Evolutionary conservation across 805 yeast genomes (phyloP).

Genomic region (Metschnikowia kofuensis): DNA sequence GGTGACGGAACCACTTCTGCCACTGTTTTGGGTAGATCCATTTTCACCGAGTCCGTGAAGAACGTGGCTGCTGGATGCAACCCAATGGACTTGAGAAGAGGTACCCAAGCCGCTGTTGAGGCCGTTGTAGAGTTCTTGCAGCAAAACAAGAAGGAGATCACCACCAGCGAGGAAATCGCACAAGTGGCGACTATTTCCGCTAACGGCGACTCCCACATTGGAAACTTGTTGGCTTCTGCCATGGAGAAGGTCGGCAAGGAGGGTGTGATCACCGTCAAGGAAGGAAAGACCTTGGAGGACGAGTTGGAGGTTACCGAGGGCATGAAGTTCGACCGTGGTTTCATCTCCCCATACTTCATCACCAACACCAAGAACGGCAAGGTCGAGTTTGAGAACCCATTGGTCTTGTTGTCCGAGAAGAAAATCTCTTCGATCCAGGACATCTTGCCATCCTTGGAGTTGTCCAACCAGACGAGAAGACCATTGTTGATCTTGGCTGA

Average conservation of each 20-base stretch:
- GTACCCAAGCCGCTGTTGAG: conserved; percentile 95
- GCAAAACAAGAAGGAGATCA: conserved; percentile 84
- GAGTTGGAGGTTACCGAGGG: conserved; percentile 96
- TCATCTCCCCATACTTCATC: conserved; percentile 93
- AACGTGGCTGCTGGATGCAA: conserved; percentile 98
- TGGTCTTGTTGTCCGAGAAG: conserved; percentile 85
- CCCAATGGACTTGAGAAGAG: conserved; percentile 97
- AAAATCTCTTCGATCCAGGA: conserved; percentile 88
- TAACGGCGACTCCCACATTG: conserved; percentile 92
- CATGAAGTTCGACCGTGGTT: conserved; percentile 97
- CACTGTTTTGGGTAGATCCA: conserved; percentile 92
- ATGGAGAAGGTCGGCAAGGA: conserved; percentile 99
- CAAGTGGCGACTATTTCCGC: conserved; percentile 98
- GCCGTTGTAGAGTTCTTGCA: conserved; percentile 84
- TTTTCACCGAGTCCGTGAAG: conserved; percentile 91
- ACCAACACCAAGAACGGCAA: conserved; percentile 90
- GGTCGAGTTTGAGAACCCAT: conserved; percentile 93
- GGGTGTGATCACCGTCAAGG: conserved; percentile 97
- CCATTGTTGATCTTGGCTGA: conserved; percentile 93
- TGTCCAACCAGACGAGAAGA: conserved; percentile 89
- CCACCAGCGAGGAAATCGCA: conserved; percentile 91
- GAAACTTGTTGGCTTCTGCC: conserved; percentile 86
- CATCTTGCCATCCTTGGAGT: conserved; percentile 86
- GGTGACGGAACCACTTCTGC: conserved; percentile 99
- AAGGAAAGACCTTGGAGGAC: conserved; percentile 95